Evolutionary conservation across 2,329 filamentous ascomycete genomes (phyloP).

Genomic region (Arthrocladium fulminans): DNA sequence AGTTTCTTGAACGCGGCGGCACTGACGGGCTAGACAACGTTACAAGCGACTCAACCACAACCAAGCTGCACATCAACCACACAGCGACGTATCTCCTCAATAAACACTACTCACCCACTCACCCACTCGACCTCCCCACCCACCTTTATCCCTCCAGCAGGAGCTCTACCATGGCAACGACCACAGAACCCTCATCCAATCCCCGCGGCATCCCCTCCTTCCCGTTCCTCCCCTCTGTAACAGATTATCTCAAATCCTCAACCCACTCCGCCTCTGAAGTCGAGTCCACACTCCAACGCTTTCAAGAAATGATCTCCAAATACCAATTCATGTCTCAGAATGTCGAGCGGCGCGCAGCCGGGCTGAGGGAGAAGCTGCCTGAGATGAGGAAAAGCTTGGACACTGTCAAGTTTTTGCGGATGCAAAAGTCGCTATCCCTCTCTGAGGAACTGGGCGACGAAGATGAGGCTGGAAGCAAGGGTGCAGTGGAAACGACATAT

Average conservation of each 20-base stretch:
- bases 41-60: too few species aligned
- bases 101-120: too few species aligned
- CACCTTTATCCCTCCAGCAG: background rate
- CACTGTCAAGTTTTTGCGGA: conserved; percentile 75
- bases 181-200: conserved; percentile 27
- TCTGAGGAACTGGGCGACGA: conserved; percentile 1
- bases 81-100: too few species aligned
- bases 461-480: conserved; percentile 23
- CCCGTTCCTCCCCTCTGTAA: conserved; percentile 40
- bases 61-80: too few species aligned
- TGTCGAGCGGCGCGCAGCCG: conserved; percentile 69
- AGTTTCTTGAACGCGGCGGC: too few species aligned
- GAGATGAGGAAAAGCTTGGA: conserved; percentile 96
- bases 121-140: too few species aligned
- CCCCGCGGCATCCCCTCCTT: conserved; percentile 39
- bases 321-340: conserved; percentile 99
- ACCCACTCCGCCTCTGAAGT: too few species aligned
- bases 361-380: conserved; percentile 87
- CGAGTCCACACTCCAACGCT: conserved; percentile 37
- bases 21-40: too few species aligned
- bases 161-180: background rate
- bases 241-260: conserved; percentile 38
- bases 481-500: conserved; percentile 70
- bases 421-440: conserved; percentile 56
- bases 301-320: conserved; percentile 59